These are phyloP conservation scores for Aspergillaceae sp. DNA, from an alignment of 2,329 filamentous ascomycete species.

Conservation along the genomic window DNA sequence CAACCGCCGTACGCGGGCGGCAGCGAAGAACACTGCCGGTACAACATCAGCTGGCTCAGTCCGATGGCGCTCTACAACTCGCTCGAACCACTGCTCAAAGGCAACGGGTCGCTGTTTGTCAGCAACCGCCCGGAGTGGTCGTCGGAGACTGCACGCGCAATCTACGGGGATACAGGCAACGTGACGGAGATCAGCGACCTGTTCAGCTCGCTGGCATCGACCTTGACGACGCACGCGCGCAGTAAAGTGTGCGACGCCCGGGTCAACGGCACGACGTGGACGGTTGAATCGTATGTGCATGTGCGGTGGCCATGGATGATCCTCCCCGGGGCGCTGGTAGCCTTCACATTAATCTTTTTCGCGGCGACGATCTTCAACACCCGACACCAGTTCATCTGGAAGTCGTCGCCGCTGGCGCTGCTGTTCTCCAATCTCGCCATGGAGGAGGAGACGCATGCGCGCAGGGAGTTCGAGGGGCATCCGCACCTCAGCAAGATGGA, in stretches of 20 bases:
- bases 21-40: constrained; percentile 9
- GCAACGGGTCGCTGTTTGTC: constrained; percentile 9
- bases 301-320: constrained; percentile 19
- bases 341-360: constrained; percentile 43
- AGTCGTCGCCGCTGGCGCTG: constrained; percentile 16
- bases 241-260: constrained; percentile 10
- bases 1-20: neutral
- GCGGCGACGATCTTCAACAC: constrained; percentile 35
- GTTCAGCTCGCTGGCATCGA: constrained; percentile 11
- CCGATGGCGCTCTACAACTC: constrained; percentile 13
- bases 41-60: constrained; percentile 13
- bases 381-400: constrained; percentile 19
- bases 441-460: constrained; percentile 3
- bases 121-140: constrained; percentile 14
- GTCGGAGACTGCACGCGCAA: constrained; percentile 12
- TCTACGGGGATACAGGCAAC: constrained; percentile 15
- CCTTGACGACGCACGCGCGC: constrained; percentile 14
- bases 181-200: constrained; percentile 10
- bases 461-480: constrained; percentile 4
- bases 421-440: constrained; percentile 14
- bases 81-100: constrained; percentile 9
- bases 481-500: constrained; percentile 16
- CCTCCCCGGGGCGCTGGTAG: constrained; percentile 11
- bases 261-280: constrained; percentile 12
- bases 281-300: constrained; percentile 11